These are phyloP conservation scores for Trypanosoma boissoni DNA, from an alignment of 208 protist genomes.

Conservation along the genomic window DNA sequence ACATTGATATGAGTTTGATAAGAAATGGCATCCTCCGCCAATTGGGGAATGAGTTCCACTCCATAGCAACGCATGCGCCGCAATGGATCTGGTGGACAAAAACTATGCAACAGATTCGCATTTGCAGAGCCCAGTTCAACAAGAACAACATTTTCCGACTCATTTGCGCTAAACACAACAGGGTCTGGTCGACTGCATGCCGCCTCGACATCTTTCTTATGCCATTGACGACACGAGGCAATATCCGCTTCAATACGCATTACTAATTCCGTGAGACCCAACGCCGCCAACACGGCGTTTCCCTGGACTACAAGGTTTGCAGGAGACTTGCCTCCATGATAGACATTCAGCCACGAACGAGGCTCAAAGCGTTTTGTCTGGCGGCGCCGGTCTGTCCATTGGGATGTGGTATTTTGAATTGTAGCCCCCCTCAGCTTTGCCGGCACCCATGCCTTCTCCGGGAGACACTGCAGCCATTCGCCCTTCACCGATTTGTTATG, in stretches of 20 bases:
- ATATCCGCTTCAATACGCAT: slow-evolving; percentile 18
- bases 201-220: not conserved
- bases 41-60: not conserved
- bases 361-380: not conserved
- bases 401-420: not conserved
- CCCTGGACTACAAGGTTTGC: slow-evolving; percentile 4
- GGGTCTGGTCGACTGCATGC: not conserved
- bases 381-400: not conserved
- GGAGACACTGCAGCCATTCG: no score
- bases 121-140: slow-evolving; percentile 10
- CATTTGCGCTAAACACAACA: not conserved
- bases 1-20: slow-evolving; percentile 15
- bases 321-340: slow-evolving; percentile 10
- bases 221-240: not conserved
- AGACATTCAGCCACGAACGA: slow-evolving; percentile 7
- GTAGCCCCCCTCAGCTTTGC: no score
- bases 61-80: slow-evolving; percentile 10
- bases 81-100: slow-evolving; percentile 20
- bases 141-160: slow-evolving; percentile 1
- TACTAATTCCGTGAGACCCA: slow-evolving; percentile 7
- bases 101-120: slow-evolving; percentile 14
- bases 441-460: no score
- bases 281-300: slow-evolving; percentile 5
- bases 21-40: slow-evolving; percentile 5
- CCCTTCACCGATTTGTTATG: no score